Evolutionary conservation across 2,329 filamentous ascomycete species (phyloP).

Genomic region (Nannizzia gypsea): DNA sequence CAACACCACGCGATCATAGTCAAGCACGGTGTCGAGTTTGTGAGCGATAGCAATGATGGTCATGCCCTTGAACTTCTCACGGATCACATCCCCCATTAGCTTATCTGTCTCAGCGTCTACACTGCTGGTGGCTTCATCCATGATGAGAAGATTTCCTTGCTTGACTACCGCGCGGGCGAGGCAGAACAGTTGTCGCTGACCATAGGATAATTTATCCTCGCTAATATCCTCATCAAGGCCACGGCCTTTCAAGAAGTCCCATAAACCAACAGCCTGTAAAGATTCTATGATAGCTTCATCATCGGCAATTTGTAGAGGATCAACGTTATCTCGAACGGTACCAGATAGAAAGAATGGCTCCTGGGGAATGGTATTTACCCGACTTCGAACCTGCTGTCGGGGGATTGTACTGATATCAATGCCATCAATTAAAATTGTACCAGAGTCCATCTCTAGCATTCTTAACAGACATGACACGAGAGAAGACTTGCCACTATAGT

Average conservation of each 20-base stretch:
- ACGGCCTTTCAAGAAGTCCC: background rate
- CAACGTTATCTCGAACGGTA: background rate
- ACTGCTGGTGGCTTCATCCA: conserved; percentile 86
- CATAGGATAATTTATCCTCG: conserved; percentile 65
- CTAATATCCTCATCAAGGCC: conserved; percentile 3
- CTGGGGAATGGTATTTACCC: conserved; percentile 2
- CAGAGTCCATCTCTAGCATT: conserved; percentile 5
- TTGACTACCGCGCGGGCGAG: conserved; percentile 85
- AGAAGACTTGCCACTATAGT: conserved; percentile 9
- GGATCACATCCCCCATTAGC: conserved; percentile 50
- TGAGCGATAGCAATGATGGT: conserved; percentile 98
- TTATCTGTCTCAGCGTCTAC: conserved; percentile 57
- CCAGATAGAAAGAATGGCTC: background rate
- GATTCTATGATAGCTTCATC: background rate
- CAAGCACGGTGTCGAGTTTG: conserved; percentile 90
- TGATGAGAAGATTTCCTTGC: conserved; percentile 87
- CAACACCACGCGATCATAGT: conserved; percentile 78
- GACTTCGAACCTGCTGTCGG: background rate
- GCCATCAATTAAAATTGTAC: conserved; percentile 7
- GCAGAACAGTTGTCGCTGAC: conserved; percentile 86
- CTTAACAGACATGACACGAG: conserved; percentile 8
- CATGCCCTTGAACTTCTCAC: conserved; percentile 64
- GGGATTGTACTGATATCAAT: conserved; percentile 8
- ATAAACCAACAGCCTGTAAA: background rate
- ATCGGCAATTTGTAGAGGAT: background rate